Evolutionary conservation across 345 rosid genomes (phyloP), one percentile per base, ranked within the genome.

Genomic region (Isatis tinctoria): DNA sequence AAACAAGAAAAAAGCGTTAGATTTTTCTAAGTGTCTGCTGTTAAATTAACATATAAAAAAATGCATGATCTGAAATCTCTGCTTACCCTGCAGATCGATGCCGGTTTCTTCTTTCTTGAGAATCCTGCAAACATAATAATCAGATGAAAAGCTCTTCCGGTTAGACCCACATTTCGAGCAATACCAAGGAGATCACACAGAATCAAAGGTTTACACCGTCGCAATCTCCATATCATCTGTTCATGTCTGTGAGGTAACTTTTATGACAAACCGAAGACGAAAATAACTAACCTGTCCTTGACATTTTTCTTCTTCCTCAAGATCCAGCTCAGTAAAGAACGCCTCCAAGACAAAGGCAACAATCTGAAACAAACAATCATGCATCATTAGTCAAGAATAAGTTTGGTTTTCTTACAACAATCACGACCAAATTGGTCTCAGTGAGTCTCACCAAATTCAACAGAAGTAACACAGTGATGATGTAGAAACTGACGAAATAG

Each of bases 311-410:
- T 91, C 83, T 62, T 80, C 59, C 65, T 95, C 94, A n/a, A 92
- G 87, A 63, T 95, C 98, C 88, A 95, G 82, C 81, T 95, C 97
- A 52, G 99, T 73, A 63, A 90, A 95, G 90, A 95, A 95, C 28
- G 96, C 99, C 78, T 95, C 99, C 94, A 95, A 85, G 78, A 95
- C 96, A 85, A 95, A 95, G 57, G 99, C 98, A 22, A 92, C 83
- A 66, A 95, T 88, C 99, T 95, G 87, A 78, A 74, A 70, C 67
- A 44, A 43, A 16, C 53, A 43, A 28, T 59, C 28, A 64, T 48
- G 30, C 56, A 54, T 36, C 27, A 65, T 79, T 12, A 56, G 22
- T 27, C 22, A 12, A 41, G 51, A 14, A 0, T n/a, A 47, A 53
- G 22, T 7, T 39, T 11, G 18, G 17, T 24, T 41, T 44, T 10